phyloP scores from a whole-genome alignment of 192 early-diverging fungal species.

The Paraglomus brasilianum region DNA sequence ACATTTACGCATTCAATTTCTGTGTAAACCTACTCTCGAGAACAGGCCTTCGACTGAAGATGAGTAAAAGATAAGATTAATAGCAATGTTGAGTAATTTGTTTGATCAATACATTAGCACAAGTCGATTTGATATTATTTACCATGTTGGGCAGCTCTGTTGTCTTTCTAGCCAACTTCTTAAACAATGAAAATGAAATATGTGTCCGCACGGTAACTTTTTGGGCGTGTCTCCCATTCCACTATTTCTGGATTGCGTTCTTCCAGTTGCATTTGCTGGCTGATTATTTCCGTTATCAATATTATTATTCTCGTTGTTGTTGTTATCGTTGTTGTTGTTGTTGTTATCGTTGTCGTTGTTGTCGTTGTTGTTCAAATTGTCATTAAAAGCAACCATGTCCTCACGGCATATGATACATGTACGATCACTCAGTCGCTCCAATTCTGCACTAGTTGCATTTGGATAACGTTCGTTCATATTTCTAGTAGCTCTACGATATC shows the following conservation, averaged over 20 bases:
- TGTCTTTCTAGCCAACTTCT: slow-evolving; percentile 97
- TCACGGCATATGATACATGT: slow-evolving; percentile 98
- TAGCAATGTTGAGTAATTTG: slow-evolving; percentile 29
- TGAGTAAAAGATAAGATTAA: slow-evolving; percentile 16
- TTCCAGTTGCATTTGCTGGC: slow-evolving; percentile 29
- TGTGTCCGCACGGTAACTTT: slow-evolving; percentile 92
- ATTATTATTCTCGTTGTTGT: not conserved
- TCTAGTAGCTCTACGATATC: slow-evolving; percentile 90
- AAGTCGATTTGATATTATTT: slow-evolving; percentile 6
- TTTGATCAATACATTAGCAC: not conserved
- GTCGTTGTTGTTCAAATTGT: not conserved
- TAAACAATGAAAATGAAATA: slow-evolving; percentile 97
- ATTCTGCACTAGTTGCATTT: slow-evolving; percentile 81
- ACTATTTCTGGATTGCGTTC: slow-evolving; percentile 15
- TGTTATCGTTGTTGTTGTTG: slow-evolving; percentile 10
- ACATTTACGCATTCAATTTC: slow-evolving; percentile 1
- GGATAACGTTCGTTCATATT: slow-evolving; percentile 98
- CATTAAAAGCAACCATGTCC: slow-evolving; percentile 70
- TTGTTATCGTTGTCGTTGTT: slow-evolving; percentile 6
- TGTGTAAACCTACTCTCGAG: slow-evolving; percentile 27
- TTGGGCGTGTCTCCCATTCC: slow-evolving; percentile 73
- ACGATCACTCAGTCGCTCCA: slow-evolving; percentile 64
- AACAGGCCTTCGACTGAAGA: slow-evolving; percentile 50
- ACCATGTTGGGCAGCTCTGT: slow-evolving; percentile 97
- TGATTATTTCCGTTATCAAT: not conserved